Base-by-base conservation (phyloP, 2,329 filamentous ascomycete species). In the Microdochium trichocladiopsis region DNA sequence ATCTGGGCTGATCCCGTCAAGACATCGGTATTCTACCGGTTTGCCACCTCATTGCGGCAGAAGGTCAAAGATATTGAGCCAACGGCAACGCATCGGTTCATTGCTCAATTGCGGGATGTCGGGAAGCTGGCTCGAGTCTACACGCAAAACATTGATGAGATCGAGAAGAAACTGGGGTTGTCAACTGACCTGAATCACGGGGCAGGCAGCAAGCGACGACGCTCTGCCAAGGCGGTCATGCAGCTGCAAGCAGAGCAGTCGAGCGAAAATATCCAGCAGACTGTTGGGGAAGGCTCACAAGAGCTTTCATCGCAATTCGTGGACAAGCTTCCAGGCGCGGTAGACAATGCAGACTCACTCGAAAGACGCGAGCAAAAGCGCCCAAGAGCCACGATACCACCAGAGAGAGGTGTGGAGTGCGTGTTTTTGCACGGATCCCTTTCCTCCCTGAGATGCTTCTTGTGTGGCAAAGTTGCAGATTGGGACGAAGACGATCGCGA, bases 351-450 rank as follows among this genome's bases (percentile, higher is more conserved):
- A n/a, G 49, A 3, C 10, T 28, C 25, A 28, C 25, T 12, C 28
- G 52, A 47, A 8, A 2, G 5, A 22, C 23, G 49, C 9, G 49
- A 52, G 3, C 60, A 54, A 49, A 53, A 36, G 49, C 63, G 53
- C 51, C 28, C 54, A 2, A 58, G 53, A 14, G 55, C 43, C 48
- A 58, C 56, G 6, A 36, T 59, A 10, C 55, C 60, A 6, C 64
- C 65, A 0, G 66, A 69, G 45, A 70, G 66, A 36, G 80, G 80
- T 0, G 80, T 83, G 1, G 80, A 83, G 59, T 84, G 83, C 51
- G 86, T 90, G n/a, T 86, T 83, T 52, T 73, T 90, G 1, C 86
- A 89, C 61, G 86, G 86, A 6, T 86, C 85, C n/a, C 68, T 90
- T 4, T 76, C 82, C 51, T 71, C 73, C 28, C 72, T 90, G 2